phyloP scores from a whole-genome alignment of 169 alveolate genomes.

The Perkinsus olseni region DNA sequence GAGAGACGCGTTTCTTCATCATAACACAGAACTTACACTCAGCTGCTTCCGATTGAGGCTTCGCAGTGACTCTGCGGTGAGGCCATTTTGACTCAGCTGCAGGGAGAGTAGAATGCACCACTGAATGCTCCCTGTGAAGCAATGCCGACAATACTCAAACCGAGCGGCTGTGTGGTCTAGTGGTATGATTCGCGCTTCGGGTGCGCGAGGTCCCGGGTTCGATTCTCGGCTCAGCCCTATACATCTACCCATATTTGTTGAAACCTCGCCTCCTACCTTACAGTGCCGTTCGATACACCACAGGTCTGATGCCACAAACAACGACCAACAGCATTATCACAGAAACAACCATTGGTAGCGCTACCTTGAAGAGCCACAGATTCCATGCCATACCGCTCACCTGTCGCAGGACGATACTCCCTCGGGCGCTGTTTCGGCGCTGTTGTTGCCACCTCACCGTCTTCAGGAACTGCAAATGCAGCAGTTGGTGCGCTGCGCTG shows the following conservation, averaged over 20 bases:
- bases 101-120: not conserved
- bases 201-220: constrained; percentile 7
- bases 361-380: not conserved
- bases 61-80: not conserved
- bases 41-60: not conserved
- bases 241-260: no score
- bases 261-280: not conserved
- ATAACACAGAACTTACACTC: not conserved
- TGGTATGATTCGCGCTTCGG: constrained; percentile 4
- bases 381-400: not conserved
- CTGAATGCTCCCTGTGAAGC: not conserved
- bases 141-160: not conserved
- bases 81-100: not conserved
- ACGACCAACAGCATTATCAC: no score
- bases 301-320: not conserved
- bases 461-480: not conserved
- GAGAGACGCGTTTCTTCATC: no score
- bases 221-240: constrained; percentile 2
- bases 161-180: not conserved
- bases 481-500: not conserved
- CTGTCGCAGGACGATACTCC: not conserved
- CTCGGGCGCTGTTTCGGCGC: not conserved
- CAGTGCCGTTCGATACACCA: no score
- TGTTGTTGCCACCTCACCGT: not conserved
- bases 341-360: not conserved